A percentile compares a stretch with the other conserved stretches of the same genome.
Conservation (phyloP, 2,329 filamentous ascomycete genomes). For the Escovopsis sp. region DNA sequence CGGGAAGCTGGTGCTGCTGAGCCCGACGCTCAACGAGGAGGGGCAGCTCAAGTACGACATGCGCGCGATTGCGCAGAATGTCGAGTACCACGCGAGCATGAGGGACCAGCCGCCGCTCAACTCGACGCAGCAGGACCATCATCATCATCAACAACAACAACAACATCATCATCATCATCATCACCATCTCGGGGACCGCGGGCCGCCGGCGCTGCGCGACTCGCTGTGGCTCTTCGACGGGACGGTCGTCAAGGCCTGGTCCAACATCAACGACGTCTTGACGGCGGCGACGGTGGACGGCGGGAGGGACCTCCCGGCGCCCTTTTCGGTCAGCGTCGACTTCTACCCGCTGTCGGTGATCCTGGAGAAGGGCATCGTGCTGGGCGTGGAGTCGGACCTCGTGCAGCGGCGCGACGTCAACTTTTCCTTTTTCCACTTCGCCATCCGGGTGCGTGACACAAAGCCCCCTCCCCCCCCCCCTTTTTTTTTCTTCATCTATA, state of each 20-base stretch:
- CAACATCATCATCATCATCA: too few species aligned
- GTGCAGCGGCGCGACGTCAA: conserved; percentile 84
- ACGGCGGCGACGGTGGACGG: conserved; percentile 52
- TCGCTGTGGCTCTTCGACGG: conserved; percentile 95
- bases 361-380: conserved; percentile 75
- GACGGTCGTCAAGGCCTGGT: conserved; percentile 72
- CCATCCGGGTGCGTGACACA: conserved; percentile 56
- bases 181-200: background rate
- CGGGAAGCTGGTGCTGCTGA: conserved; percentile 83
- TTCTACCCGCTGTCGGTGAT: conserved; percentile 88
- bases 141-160: conserved; percentile 11
- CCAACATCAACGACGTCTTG: conserved; percentile 73
- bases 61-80: conserved; percentile 88
- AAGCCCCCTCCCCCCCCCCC: too few species aligned
- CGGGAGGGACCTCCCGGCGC: conserved; percentile 54
- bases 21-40: conserved; percentile 69
- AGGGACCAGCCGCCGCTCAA: conserved; percentile 55
- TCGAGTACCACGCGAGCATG: conserved; percentile 90
- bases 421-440: conserved; percentile 81
- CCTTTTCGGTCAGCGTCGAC: conserved; percentile 71
- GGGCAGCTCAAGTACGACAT: conserved; percentile 94
- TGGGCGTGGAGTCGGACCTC: conserved; percentile 84
- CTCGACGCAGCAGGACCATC: conserved; percentile 14
- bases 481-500: background rate
- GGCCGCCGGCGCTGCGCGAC: conserved; percentile 48